Evolutionary conservation across 768 basidiomycete genomes (phyloP).

Genomic region (Termitomyces eurrhizus): DNA sequence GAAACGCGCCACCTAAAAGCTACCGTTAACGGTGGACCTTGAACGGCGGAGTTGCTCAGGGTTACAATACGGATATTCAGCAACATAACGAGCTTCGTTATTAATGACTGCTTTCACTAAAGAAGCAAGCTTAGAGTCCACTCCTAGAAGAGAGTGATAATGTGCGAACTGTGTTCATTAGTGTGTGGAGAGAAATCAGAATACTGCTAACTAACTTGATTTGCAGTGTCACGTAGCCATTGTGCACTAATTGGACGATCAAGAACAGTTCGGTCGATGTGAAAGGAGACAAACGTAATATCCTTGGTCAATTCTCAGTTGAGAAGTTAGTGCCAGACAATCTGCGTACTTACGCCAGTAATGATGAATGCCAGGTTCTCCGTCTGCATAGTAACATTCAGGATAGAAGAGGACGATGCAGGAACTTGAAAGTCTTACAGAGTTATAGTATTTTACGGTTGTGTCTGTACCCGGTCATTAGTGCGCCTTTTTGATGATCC

Average conservation of each 20-base stretch:
- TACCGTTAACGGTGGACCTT: background rate
- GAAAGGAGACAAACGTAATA: slow-evolving; percentile 53
- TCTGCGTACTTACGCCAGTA: slow-evolving; percentile 52
- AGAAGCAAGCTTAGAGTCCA: slow-evolving; percentile 44
- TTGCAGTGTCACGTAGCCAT: slow-evolving; percentile 81
- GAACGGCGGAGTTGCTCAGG: background rate
- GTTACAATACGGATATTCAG: slow-evolving; percentile 72
- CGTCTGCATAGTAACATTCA: slow-evolving; percentile 29
- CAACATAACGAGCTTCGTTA: slow-evolving; percentile 71
- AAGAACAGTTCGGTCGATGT: background rate
- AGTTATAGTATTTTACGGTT: slow-evolving; percentile 71
- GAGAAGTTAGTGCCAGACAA: background rate
- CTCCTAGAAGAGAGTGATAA: slow-evolving; percentile 55
- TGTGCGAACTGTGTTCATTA: slow-evolving; percentile 54
- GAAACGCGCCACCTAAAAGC: slow-evolving; percentile 60
- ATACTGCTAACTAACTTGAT: slow-evolving; percentile 45
- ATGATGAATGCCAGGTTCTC: slow-evolving; percentile 78
- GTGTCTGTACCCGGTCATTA: slow-evolving; percentile 46
- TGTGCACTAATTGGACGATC: slow-evolving; percentile 50
- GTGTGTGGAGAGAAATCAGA: background rate
- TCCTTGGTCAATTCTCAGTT: slow-evolving; percentile 38
- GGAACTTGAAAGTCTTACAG: slow-evolving; percentile 31
- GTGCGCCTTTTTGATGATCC: no score
- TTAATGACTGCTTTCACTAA: slow-evolving; percentile 81
- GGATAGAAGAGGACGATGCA: background rate